A percentile compares a stretch with the other conserved stretches of the same genome.
phyloP scores from a whole-genome alignment of 2,329 filamentous ascomycete species.

The Aspergillus clavatus region DNA sequence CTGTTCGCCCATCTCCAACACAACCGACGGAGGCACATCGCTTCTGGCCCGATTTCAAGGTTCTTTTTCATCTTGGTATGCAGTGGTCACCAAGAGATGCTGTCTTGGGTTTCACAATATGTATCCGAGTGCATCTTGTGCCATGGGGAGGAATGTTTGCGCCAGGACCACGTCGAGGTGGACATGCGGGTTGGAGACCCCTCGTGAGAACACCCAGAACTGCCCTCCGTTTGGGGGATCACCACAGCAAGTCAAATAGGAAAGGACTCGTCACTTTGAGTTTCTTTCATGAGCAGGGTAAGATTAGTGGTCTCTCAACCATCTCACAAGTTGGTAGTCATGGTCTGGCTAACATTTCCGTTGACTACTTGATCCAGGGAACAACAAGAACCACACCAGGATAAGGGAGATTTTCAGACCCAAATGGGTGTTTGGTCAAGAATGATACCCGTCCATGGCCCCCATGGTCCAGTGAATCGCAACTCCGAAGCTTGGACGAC shows the following conservation, averaged over 20 bases:
- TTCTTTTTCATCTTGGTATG: neutral
- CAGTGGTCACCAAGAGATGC: neutral
- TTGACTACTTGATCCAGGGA: neutral
- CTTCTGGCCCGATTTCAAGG: neutral
- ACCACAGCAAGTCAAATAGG: neutral
- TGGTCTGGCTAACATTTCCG: neutral
- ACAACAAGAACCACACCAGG: neutral
- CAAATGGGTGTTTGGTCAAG: no score
- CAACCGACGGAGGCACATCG: neutral
- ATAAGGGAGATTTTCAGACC: neutral
- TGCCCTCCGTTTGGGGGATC: neutral
- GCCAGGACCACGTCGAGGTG: neutral
- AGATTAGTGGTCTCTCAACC: neutral
- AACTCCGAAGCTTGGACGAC: neutral
- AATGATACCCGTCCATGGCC: no score
- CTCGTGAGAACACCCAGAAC: neutral
- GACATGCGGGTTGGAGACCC: neutral
- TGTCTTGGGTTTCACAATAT: neutral
- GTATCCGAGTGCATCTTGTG: neutral
- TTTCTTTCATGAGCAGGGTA: neutral
- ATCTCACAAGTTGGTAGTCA: neutral
- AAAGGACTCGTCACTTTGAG: neutral
- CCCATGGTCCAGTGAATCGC: neutral
- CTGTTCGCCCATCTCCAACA: neutral
- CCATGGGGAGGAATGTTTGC: neutral